Percentiles rank a stretch among this genome's conserved stretches.
Conservation (phyloP, 352 stramenopile genomes). For the Elongisporangium senticosum region DNA sequence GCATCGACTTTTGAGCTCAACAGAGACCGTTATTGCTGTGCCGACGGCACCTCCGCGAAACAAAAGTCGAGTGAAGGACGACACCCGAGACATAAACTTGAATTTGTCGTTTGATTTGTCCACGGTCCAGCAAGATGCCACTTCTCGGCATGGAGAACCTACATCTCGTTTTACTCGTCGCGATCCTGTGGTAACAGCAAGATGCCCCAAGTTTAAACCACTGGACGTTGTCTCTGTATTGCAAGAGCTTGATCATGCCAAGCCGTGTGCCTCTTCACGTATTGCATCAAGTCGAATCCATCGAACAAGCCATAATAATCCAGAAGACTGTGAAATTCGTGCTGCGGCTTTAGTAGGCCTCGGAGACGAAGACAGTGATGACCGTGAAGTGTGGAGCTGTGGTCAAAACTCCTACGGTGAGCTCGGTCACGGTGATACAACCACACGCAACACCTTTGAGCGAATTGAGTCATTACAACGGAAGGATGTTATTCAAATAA, state of each 20-base stretch:
- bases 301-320: not conserved
- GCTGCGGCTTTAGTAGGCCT: not conserved
- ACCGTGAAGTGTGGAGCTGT: constrained; percentile 90
- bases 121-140: constrained; percentile 14
- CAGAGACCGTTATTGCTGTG: not conserved
- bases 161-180: constrained; percentile 7
- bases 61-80: constrained; percentile 19
- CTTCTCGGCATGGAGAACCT: constrained; percentile 9
- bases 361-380: constrained; percentile 37
- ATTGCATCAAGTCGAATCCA: not conserved
- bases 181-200: constrained; percentile 12
- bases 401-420: constrained; percentile 94
- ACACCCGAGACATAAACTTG: constrained; percentile 25
- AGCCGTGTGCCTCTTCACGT: constrained; percentile 9
- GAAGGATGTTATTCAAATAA: constrained; percentile 76
- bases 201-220: constrained; percentile 43
- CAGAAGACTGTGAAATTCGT: not conserved
- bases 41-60: not conserved
- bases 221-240: constrained; percentile 39
- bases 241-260: constrained; percentile 30
- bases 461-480: constrained; percentile 64
- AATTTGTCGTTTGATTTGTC: constrained; percentile 33
- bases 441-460: constrained; percentile 76
- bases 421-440: constrained; percentile 88
- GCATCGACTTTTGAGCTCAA: not conserved